Percentiles rank a stretch among this genome's conserved stretches.
Evolutionary conservation across 352 stramenopile genomes (phyloP).

Genomic region (Phytophthora quininea): DNA sequence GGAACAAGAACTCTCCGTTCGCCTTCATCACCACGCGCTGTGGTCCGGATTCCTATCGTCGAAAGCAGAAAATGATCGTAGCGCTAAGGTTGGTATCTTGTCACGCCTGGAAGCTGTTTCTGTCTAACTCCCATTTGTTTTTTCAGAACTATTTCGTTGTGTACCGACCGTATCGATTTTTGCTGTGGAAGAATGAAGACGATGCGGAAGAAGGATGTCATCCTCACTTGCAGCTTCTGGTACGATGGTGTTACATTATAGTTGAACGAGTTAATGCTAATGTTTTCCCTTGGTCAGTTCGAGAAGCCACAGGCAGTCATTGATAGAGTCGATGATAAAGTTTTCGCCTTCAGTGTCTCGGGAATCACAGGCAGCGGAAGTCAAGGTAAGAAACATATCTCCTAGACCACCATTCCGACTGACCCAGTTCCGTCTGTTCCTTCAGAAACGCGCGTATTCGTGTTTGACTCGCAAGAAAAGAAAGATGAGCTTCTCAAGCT

Average conservation of each 20-base stretch:
- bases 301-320: slow-evolving; percentile 63
- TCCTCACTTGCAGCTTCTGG: slow-evolving; percentile 65
- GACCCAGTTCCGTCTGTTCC: background rate
- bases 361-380: slow-evolving; percentile 50
- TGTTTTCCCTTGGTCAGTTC: slow-evolving; percentile 52
- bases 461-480: slow-evolving; percentile 55
- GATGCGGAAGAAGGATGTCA: slow-evolving; percentile 65
- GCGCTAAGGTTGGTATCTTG: slow-evolving; percentile 55
- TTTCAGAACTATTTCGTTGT: slow-evolving; percentile 57
- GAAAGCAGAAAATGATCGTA: slow-evolving; percentile 70
- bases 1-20: slow-evolving; percentile 49
- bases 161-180: slow-evolving; percentile 78
- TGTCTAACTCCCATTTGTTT: slow-evolving; percentile 13
- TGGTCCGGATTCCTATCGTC: slow-evolving; percentile 68
- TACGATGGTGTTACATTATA: slow-evolving; percentile 27
- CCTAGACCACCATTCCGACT: background rate
- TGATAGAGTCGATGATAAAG: slow-evolving; percentile 67
- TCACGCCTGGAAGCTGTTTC: background rate
- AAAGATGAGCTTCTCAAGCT: slow-evolving; percentile 56
- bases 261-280: background rate
- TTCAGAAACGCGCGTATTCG: slow-evolving; percentile 76
- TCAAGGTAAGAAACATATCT: slow-evolving; percentile 47
- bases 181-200: slow-evolving; percentile 82
- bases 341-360: slow-evolving; percentile 66
- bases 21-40: slow-evolving; percentile 72